Evolutionary conservation across 2,329 filamentous ascomycete species (phyloP).

Genomic region (Clonostachys rhizophaga): DNA sequence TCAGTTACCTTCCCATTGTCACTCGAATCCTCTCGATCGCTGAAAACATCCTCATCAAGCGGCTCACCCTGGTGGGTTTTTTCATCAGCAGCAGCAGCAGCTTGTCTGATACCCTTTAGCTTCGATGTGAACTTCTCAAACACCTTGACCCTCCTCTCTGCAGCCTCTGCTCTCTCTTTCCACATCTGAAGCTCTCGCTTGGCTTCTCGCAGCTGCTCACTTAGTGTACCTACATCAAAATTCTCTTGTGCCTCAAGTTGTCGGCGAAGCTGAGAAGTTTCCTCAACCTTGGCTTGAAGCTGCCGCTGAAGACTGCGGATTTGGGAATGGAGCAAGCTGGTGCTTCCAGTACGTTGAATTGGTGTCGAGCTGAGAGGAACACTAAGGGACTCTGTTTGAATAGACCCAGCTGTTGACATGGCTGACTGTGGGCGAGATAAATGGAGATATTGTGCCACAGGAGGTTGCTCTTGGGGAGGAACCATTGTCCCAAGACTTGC

Average conservation of each 20-base stretch:
- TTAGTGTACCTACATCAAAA: constrained; percentile 37
- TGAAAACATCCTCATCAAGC: neutral
- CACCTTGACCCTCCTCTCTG: constrained; percentile 45
- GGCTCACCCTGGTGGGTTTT: neutral
- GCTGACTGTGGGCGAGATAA: constrained; percentile 24
- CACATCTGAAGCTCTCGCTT: constrained; percentile 32
- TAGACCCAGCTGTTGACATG: constrained; percentile 8
- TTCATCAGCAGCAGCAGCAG: neutral
- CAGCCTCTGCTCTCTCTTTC: constrained; percentile 49
- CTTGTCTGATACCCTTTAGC: constrained; percentile 10
- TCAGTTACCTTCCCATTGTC: neutral
- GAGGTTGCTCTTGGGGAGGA: constrained; percentile 25
- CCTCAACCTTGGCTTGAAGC: constrained; percentile 38
- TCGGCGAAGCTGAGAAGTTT: constrained; percentile 35
- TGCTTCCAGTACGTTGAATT: constrained; percentile 15
- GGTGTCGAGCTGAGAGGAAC: constrained; percentile 2
- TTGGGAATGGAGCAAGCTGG: constrained; percentile 37
- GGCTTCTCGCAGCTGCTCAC: constrained; percentile 38
- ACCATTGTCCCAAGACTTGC: constrained; percentile 30
- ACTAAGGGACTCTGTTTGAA: neutral
- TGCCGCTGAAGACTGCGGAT: constrained; percentile 43
- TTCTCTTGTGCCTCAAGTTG: constrained; percentile 38
- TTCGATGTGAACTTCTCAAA: constrained; percentile 36
- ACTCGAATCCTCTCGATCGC: neutral
- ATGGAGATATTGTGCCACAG: constrained; percentile 29